Base-by-base conservation (phyloP, 306 rosid genomes). In the Ochetophila trinervis region DNA sequence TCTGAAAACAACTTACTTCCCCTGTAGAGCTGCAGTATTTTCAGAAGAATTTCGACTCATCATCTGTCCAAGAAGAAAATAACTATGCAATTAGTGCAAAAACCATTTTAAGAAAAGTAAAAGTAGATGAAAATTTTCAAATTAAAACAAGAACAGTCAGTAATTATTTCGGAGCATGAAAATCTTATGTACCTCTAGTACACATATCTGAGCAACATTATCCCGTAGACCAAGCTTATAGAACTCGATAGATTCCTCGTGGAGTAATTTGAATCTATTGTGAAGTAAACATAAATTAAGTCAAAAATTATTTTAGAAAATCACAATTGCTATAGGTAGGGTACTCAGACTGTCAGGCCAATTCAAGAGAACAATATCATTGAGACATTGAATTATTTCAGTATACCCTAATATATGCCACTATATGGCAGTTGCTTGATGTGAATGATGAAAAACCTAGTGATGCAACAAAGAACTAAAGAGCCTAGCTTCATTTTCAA, bases 151-250 rank as follows among this genome's bases (percentile, higher is more conserved):
- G 22, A 30, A 22, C 42, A 24, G 11, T 23, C 23, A 30, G 63
- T 19, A 60, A 44, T 42, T 58, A 24, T 32, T 45, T 64, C 49
- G 2, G 53, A 52, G 66, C 20, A 71, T 14, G 24, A 44, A 59
- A 68, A 54, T 44, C 34, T 49, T 24, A 72, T 5, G 24, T 83
- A 90, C 99, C 97, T 93, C 91, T 45, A 93, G 78, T 65, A 93
- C 91, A 78, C 97, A 87, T 80, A 93, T 82, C 78, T 93, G 94
- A 49, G 91, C 94, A 22, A 93, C 94, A 81, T 93, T 93, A 77
- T 90, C 96, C 74, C 99, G 85, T 30, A 93, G 97, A 72, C 99
- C 97, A 77, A 93, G 81, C 76, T 83, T 86, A 83, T 73, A 84
- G 80, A 82, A 93, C 78, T 90, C 97, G 34, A 93, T 84, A 84